These are phyloP conservation scores for Debaryomyces psychrophilus DNA, from an alignment of 1,139 yeast genomes.

Conservation along the genomic window DNA sequence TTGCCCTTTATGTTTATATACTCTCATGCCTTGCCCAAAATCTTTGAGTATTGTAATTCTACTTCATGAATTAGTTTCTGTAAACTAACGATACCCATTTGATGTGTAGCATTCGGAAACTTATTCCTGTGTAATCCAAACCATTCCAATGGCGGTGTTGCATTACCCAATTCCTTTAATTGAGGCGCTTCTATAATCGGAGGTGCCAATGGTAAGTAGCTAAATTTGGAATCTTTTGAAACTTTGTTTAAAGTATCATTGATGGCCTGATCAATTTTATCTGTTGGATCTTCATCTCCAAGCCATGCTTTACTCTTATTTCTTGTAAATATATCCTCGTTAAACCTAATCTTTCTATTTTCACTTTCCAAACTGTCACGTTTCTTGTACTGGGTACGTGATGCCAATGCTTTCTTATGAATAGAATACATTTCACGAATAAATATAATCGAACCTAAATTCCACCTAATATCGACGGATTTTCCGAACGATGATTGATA, in stretches of 20 bases:
- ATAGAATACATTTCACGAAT: slow-evolving; percentile 84
- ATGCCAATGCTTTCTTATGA: slow-evolving; percentile 52
- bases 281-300: slow-evolving; percentile 37
- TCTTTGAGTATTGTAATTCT: slow-evolving; percentile 53
- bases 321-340: slow-evolving; percentile 22
- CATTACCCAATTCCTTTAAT: slow-evolving; percentile 87
- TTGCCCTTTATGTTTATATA: neutral
- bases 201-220: slow-evolving; percentile 66
- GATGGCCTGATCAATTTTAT: slow-evolving; percentile 30
- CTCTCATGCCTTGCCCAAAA: slow-evolving; percentile 42
- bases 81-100: slow-evolving; percentile 68
- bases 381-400: slow-evolving; percentile 38
- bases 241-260: slow-evolving; percentile 56
- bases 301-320: slow-evolving; percentile 13
- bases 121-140: slow-evolving; percentile 87
- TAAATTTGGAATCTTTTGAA: slow-evolving; percentile 59
- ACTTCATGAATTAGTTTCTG: slow-evolving; percentile 73
- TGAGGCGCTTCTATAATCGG: slow-evolving; percentile 90
- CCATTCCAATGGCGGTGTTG: slow-evolving; percentile 98
- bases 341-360: slow-evolving; percentile 16
- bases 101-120: slow-evolving; percentile 86
- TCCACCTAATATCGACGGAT: slow-evolving; percentile 90
- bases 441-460: slow-evolving; percentile 87
- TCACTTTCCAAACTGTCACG: slow-evolving; percentile 15
- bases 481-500: slow-evolving; percentile 82